Conservation (phyloP, 495 filamentous ascomycete genomes). For the Podospora australis region DNA sequence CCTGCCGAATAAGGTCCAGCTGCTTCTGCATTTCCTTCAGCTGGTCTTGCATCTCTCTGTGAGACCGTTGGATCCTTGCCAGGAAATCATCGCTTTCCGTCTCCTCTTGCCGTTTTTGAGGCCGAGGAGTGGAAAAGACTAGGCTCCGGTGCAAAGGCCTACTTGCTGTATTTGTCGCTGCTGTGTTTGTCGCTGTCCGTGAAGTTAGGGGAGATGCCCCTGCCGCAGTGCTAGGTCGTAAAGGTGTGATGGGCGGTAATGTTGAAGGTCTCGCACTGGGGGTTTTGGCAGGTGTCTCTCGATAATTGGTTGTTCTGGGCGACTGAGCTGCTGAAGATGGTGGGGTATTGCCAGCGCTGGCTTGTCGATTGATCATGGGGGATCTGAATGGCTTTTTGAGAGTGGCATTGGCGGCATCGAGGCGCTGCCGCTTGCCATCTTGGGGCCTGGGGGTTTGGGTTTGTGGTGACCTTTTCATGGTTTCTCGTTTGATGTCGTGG, state of each 20-base stretch:
- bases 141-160: background rate
- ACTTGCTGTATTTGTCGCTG: background rate
- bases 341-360: background rate
- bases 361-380: conserved; percentile 19
- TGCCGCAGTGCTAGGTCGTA: background rate
- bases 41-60: conserved; percentile 1
- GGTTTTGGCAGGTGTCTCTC: background rate
- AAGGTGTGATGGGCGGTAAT: background rate
- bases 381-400: conserved; percentile 27
- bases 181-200: no score
- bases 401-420: conserved; percentile 22
- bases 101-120: background rate
- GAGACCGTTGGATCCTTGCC: conserved; percentile 4
- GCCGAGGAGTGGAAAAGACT: background rate
- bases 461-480: no score
- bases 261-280: background rate
- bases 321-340: background rate
- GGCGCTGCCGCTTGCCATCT: conserved; percentile 28
- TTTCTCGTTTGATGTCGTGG: no score
- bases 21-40: conserved; percentile 7
- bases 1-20: conserved; percentile 17
- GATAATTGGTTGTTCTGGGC: conserved; percentile 1
- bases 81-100: background rate
- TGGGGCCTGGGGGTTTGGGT: no score
- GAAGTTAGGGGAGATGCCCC: background rate